Percentiles rank a stretch among this genome's conserved stretches.
Evolutionary conservation across 208 protist genomes (phyloP).

Genomic region (Herpetomonas tarakana): DNA sequence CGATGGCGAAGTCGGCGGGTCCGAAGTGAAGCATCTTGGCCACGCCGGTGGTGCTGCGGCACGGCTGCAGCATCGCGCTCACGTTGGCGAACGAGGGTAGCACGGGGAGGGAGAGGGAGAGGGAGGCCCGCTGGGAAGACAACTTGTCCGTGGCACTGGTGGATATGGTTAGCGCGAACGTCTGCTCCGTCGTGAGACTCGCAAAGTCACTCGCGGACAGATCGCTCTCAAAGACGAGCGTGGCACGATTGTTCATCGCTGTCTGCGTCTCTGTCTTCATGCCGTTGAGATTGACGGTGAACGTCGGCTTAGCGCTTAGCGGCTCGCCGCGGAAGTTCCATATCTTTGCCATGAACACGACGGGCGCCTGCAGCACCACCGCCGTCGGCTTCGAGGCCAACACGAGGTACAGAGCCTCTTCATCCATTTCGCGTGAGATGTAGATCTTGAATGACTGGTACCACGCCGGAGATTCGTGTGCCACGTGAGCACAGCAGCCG

Average conservation of each 20-base stretch:
- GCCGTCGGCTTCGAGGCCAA: neutral
- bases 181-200: neutral
- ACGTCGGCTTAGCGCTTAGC: neutral
- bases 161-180: neutral
- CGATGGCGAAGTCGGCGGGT: too few relatives aligned
- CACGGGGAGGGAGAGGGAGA: neutral
- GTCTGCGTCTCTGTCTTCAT: neutral
- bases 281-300: neutral
- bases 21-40: neutral
- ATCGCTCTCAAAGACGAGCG: slow-evolving; percentile 3
- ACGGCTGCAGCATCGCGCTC: neutral
- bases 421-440: neutral
- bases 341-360: neutral
- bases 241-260: neutral
- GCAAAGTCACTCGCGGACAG: neutral
- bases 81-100: neutral
- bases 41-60: neutral
- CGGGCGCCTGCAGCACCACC: neutral
- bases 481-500: neutral
- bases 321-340: neutral
- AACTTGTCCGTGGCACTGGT: neutral
- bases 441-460: slow-evolving; percentile 1
- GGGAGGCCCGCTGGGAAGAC: neutral
- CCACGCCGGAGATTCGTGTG: neutral
- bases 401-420: neutral